Evolutionary conservation across 345 rosid species (phyloP), one percentile per base, ranked within the genome.

Genomic region (Brassica rapa): DNA sequence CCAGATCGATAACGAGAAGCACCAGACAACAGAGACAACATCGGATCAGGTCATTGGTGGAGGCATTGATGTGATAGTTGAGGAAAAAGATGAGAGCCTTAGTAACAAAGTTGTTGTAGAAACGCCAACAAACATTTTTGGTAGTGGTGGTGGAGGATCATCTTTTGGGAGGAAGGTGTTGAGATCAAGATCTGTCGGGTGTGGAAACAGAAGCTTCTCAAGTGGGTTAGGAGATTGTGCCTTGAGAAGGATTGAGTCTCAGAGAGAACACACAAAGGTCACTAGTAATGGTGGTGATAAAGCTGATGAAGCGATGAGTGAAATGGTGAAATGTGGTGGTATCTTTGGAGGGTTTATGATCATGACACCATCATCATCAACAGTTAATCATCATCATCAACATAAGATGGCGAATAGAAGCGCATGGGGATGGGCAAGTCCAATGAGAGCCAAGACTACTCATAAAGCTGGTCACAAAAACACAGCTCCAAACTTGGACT

Each of bases 201-300:
- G 96, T 49, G 99, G 99, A 29, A 93, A 96, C 91, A 76, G 99
- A 84, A 96, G 99, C 82, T 96, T 96, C 82, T 93, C 98, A 3
- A 97, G 99, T 35, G 99, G 97, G 68, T 87, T 93, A 63, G 99
- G 99, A 8, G 99, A 96, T 77, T 96, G 99, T 74, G 85, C 98
- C 16, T 89, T 96, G n/a, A 82, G 98, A 62, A 83, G 98, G 86
- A 97, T 90, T 12, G 99, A 96, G 76, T 96, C 99, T 5, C 98
- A 96, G 39, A 85, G 99, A 62, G 99, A 96, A 86, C 21, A 25
- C 35, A 68, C 88, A 46, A 63, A 75, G 68, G 79, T 81, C 4
- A 86, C 71, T 35, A 63, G 70, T 30, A 62, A 75, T 49, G 62
- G 77, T 49, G 55, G 55, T 49, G 19, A 14, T 49, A 19, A 49